phyloP scores from a whole-genome alignment of 73 alveolate species.

The Paramecium octaurelia region DNA sequence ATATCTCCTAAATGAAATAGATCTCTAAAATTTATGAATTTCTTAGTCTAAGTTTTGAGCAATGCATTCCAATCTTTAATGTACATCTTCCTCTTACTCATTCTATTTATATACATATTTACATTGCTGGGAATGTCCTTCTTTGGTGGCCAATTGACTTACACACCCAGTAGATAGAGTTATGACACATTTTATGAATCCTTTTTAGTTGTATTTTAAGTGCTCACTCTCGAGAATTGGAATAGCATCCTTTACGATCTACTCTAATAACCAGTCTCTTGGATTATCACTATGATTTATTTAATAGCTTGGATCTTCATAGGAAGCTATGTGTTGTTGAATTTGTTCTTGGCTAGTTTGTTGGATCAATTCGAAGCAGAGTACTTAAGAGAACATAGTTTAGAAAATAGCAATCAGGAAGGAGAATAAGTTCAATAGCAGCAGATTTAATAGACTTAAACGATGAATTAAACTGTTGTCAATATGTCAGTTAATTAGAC shows the following conservation, averaged over 20 bases:
- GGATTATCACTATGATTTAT: constrained; percentile 72
- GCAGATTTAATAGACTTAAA: background rate
- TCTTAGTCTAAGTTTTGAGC: constrained; percentile 81
- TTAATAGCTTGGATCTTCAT: constrained; percentile 90
- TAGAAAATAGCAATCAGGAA: constrained; percentile 12
- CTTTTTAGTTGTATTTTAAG: constrained; percentile 87
- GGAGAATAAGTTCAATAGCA: background rate
- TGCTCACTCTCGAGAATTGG: constrained; percentile 95
- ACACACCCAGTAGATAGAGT: constrained; percentile 70
- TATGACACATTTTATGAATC: constrained; percentile 88
- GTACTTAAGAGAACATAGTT: constrained; percentile 32
- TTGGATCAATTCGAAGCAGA: constrained; percentile 87
- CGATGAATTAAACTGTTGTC: background rate
- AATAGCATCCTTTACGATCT: constrained; percentile 77
- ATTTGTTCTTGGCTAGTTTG: constrained; percentile 90
- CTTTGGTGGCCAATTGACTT: constrained; percentile 83
- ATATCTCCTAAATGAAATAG: background rate
- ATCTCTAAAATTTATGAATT: constrained; percentile 81
- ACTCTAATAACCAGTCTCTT: constrained; percentile 57
- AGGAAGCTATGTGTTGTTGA: constrained; percentile 92
- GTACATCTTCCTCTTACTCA: constrained; percentile 80
- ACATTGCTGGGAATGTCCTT: constrained; percentile 95
- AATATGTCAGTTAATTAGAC: background rate
- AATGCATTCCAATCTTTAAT: constrained; percentile 80
- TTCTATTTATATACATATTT: constrained; percentile 88